Base-by-base conservation (phyloP, 2,329 filamentous ascomycete species). In the Parascedosporium putredinis region DNA sequence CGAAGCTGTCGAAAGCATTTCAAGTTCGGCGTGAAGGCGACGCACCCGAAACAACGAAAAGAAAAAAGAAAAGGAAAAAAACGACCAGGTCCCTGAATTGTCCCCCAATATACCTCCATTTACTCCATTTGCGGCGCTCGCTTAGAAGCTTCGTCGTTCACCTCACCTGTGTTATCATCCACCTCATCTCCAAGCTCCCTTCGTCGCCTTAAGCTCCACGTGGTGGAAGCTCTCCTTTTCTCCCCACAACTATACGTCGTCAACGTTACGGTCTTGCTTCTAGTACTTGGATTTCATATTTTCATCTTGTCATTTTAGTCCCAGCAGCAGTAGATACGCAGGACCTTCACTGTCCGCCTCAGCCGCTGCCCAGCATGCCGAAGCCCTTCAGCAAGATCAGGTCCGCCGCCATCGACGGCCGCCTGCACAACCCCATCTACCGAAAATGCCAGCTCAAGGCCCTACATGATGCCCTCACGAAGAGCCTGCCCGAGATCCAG, bases 371-470 rank as follows among this genome's bases (percentile, higher is more conserved):
- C 14, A 55, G 54, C 16, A 60, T 63, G 54, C 56, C 53, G 16
- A 57, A 52, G 25, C 49, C 51, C 49, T 66, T 64, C 36, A 57
- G 54, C 48, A 56, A 50, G 24, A 55, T 73, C 10, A 61, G 64
- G 46, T 64, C 66, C 4, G 67, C 71, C 7, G 65, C 68, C 9
- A 66, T 69, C 8, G 69, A 74, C 46, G 67, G 67, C 23, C 65
- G 70, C 45, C 64, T 66, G 9, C 61, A 67, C 44, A 75, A 71
- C 52, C 54, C 68, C n/a, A 66, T 65, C 51, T 72, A 71, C 52
- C 63, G 69, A 9, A 70, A 71, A 55, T 63, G 65, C 29, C 67
- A 76, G 55, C 62, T 76, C 7, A 63, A 71, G 50, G 56, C 54
- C 2, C 62, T 76, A 0, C 68, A 72, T 52, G 59, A 65, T 22